Evolutionary conservation across 2,329 filamentous ascomycete genomes (phyloP), one percentile per base, ranked within the genome.

Genomic region (Harringtonia aguacate): DNA sequence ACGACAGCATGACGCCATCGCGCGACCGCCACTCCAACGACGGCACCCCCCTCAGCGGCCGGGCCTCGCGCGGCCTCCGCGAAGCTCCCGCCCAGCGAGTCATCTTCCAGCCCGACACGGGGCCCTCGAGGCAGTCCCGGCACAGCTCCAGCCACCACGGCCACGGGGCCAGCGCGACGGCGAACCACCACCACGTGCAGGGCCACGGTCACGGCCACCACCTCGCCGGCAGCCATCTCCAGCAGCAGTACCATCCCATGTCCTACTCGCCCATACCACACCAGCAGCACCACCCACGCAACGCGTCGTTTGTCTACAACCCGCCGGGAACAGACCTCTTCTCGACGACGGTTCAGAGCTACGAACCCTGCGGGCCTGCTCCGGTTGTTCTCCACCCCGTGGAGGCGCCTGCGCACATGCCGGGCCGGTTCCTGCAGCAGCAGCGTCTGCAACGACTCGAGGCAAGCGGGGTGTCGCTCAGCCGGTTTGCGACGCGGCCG

Each of bases 11-110:
- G 27, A 79, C 76, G 17, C 75, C 76, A 9, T 63, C 63, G 20
- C 70, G 75, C 47, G 75, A 77, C 45, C 63, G 66, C n/a, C 65
- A 61, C 4, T 66, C 66, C 3, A 65, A 67, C 44, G 73, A 76
- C 43, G 45, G 46, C 24, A 65, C 69, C 14, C 68, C 71, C 21
- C 58, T 67, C 10, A 75, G 75, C 4, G 72, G 68, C 36, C 68
- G 78, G 48, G 75, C 75, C 17, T 80, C 77, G 3, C 67, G 80
- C 49, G 82, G 79, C 31, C 67, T 89, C 41, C 75, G 87, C 51
- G 85, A 92, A 59, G 85, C 86, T n/a, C 87, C 87, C 24, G 82
- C 86, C 1, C 86, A 89, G 57, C 74, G 86, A 50, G 79, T 89
- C 42, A 80, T 92, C 41, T 94, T 90, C 61, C 86, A 92, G 58